These are phyloP conservation scores for Medicago ruthenica DNA, from an alignment of 306 rosid genomes.

Conservation along the genomic window DNA sequence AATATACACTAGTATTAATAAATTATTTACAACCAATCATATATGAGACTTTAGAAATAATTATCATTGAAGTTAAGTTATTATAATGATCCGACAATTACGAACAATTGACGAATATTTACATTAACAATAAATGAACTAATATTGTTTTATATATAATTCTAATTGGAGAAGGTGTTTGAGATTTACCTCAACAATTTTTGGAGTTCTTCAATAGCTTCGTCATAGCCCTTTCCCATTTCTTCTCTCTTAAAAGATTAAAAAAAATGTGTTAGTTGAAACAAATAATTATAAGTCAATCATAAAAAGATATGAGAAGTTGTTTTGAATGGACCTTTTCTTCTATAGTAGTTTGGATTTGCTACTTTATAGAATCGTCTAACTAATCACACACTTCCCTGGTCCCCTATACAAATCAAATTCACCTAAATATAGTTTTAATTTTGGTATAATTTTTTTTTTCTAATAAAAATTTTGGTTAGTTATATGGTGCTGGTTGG, in stretches of 20 bases:
- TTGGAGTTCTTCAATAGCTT: slow-evolving; percentile 82
- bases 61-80: no score
- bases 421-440: slow-evolving; percentile 17
- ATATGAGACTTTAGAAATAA: no score
- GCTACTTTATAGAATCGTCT: slow-evolving; percentile 42
- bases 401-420: neutral
- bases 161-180: neutral
- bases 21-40: no score
- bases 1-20: no score
- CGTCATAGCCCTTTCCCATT: slow-evolving; percentile 87
- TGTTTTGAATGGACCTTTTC: slow-evolving; percentile 46
- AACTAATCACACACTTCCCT: slow-evolving; percentile 7
- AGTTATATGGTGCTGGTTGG: slow-evolving; percentile 26
- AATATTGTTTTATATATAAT: neutral
- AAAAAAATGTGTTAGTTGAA: slow-evolving; percentile 28
- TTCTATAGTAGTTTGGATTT: slow-evolving; percentile 24
- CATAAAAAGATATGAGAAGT: neutral
- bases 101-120: neutral
- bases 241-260: slow-evolving; percentile 59
- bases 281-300: neutral
- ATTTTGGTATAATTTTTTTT: neutral
- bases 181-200: slow-evolving; percentile 72
- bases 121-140: neutral
- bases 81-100: no score
- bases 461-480: neutral